These are phyloP conservation scores for Glycyrrhiza uralensis DNA, from an alignment of 306 rosid species.

Conservation along the genomic window DNA sequence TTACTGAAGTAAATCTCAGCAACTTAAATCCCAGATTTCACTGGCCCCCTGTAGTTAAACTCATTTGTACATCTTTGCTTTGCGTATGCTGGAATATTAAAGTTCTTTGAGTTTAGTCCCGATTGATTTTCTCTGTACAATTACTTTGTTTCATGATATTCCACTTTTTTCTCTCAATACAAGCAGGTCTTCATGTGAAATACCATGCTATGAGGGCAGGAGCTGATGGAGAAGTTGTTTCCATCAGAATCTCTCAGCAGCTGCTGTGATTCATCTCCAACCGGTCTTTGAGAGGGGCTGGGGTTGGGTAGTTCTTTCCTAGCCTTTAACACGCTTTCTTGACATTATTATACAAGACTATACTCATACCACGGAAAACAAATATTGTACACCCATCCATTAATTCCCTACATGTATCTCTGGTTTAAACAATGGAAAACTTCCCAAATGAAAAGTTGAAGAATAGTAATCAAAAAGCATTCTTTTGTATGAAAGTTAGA, in stretches of 20 bases:
- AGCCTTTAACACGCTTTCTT: not conserved
- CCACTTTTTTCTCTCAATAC: not conserved
- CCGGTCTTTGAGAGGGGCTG: not conserved
- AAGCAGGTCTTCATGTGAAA: constrained; percentile 82
- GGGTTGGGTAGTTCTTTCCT: constrained; percentile 12
- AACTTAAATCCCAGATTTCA: not conserved
- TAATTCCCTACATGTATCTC: constrained; percentile 21
- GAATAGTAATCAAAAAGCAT: constrained; percentile 13
- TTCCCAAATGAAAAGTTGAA: constrained; percentile 6
- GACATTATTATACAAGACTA: constrained; percentile 28
- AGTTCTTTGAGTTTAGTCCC: constrained; percentile 2
- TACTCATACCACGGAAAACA: not conserved
- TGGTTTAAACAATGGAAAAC: constrained; percentile 4
- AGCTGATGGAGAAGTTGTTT: constrained; percentile 69
- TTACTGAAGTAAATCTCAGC: constrained; percentile 14
- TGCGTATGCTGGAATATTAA: not conserved
- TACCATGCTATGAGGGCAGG: constrained; percentile 93
- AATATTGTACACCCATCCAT: not conserved
- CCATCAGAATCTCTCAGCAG: constrained; percentile 92
- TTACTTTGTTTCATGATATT: constrained; percentile 11
- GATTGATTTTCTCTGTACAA: not conserved
- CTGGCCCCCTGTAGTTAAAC: not conserved
- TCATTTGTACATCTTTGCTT: not conserved
- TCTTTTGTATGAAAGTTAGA: constrained; percentile 4
- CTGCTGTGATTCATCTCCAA: constrained; percentile 55